Evolutionary conservation across 441 rosid species (phyloP).

Genomic region (Bocquillonia castaneifolia): DNA sequence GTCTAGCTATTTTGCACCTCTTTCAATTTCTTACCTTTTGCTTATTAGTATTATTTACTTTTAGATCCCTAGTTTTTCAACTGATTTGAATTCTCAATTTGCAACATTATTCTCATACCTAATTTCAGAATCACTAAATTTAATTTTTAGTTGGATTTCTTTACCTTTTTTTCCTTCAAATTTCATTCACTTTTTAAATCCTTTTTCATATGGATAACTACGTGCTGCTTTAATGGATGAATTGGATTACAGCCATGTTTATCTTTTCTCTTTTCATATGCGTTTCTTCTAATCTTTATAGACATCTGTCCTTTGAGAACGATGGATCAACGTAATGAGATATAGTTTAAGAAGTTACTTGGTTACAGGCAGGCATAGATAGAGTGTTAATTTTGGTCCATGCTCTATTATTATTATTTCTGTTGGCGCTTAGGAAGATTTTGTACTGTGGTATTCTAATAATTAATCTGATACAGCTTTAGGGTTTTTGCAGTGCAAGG

Average conservation of each 20-base stretch:
- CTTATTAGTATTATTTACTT: neutral
- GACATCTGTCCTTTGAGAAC: neutral
- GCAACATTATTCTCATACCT: too few species aligned
- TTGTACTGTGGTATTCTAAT: neutral
- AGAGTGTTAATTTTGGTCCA: neutral
- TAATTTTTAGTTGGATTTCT: too few species aligned
- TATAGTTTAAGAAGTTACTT: neutral
- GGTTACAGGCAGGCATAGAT: neutral
- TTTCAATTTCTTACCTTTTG: neutral
- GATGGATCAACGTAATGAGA: neutral
- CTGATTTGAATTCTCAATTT: too few species aligned
- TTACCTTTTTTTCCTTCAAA: neutral
- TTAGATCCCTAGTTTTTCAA: neutral
- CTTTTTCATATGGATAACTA: neutral
- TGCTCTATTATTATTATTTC: conserved; percentile 2
- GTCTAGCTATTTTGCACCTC: neutral
- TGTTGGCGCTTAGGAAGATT: neutral
- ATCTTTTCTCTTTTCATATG: too few species aligned
- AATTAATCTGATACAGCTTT: neutral
- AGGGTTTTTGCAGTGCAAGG: conserved; percentile 4
- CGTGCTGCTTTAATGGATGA: neutral
- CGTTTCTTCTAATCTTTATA: neutral
- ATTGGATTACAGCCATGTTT: too few species aligned
- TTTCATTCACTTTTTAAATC: neutral
- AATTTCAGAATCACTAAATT: too few species aligned